Conservation (phyloP, 23 red algal species). For the Pyropia haitanensis region DNA sequence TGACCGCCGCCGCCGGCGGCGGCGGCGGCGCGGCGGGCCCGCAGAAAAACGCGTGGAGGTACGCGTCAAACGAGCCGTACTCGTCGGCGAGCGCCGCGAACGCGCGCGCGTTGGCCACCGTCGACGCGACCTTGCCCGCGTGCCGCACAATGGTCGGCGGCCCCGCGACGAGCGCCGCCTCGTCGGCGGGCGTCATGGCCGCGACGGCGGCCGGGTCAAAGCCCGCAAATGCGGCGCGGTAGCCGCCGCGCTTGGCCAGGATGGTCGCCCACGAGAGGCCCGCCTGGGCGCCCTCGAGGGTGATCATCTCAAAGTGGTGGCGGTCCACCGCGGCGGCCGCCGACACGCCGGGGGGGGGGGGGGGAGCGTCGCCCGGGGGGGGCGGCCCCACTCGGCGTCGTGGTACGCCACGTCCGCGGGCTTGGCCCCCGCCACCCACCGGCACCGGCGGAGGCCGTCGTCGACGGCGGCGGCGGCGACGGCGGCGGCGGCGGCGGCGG, state of each 20-base stretch:
- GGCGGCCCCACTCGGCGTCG: conserved; percentile 66
- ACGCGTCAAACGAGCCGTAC: conserved; percentile 1
- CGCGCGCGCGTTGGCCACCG: conserved; percentile 30
- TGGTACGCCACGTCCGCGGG: conserved; percentile 50
- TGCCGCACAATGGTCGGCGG: conserved; percentile 28
- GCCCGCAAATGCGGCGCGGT: conserved; percentile 41
- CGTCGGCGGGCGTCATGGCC: conserved; percentile 24
- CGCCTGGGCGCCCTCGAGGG: conserved; percentile 52
- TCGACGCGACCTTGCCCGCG: conserved; percentile 25
- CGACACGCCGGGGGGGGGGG: no score
- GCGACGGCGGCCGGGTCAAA: conserved; percentile 36
- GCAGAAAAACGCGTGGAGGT: not conserved
- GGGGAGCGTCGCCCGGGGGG: no score
- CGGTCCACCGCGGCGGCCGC: conserved; percentile 20
- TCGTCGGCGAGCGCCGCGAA: conserved; percentile 36
- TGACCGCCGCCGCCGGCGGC: no score
- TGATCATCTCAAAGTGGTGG: conserved; percentile 51
- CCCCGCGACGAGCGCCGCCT: conserved; percentile 7
- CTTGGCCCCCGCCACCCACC: conserved; percentile 8
- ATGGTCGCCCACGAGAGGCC: conserved; percentile 58
- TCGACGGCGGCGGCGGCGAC: no score
- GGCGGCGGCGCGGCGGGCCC: no score
- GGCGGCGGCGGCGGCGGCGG: no score
- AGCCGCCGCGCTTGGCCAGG: conserved; percentile 35
- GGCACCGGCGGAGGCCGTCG: conserved; percentile 4